Conservation (phyloP, 2,329 filamentous ascomycete species). For the Lachnellula hyalina region DNA sequence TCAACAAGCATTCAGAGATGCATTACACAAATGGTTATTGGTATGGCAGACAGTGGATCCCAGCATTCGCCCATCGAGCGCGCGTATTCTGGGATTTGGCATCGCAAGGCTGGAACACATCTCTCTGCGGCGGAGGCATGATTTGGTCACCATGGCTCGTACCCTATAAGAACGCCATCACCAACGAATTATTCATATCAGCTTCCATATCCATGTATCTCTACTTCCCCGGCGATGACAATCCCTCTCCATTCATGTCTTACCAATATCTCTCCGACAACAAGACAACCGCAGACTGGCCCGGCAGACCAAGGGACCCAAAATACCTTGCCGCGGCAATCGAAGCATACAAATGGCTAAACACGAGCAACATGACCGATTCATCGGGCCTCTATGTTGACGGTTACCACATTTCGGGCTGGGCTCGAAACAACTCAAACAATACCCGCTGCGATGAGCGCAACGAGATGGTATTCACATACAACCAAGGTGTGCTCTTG, state of each 20-base stretch:
- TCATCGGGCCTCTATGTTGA: constrained; percentile 70
- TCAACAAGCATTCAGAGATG: constrained; percentile 59
- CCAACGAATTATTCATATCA: constrained; percentile 83
- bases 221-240: constrained; percentile 75
- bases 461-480: constrained; percentile 88
- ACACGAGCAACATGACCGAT: constrained; percentile 75
- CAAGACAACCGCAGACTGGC: constrained; percentile 2
- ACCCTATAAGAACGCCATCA: constrained; percentile 95
- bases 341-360: constrained; percentile 77
- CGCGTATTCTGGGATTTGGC: constrained; percentile 82
- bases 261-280: neutral
- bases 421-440: constrained; percentile 45
- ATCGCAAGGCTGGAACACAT: constrained; percentile 72
- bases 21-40: constrained; percentile 55
- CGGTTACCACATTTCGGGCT: constrained; percentile 78
- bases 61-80: constrained; percentile 75
- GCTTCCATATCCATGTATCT: constrained; percentile 87
- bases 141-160: constrained; percentile 75
- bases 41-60: constrained; percentile 72
- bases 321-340: constrained; percentile 68
- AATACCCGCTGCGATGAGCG: constrained; percentile 73
- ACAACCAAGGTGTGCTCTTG: constrained; percentile 89
- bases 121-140: constrained; percentile 82
- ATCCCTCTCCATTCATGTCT: constrained; percentile 58
- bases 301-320: constrained; percentile 42